A percentile compares a stretch with the other conserved stretches of the same genome.
These are phyloP conservation scores for Scenedesmus sp. DNA, from an alignment of 163 green algal genomes.

Conservation along the genomic window DNA sequence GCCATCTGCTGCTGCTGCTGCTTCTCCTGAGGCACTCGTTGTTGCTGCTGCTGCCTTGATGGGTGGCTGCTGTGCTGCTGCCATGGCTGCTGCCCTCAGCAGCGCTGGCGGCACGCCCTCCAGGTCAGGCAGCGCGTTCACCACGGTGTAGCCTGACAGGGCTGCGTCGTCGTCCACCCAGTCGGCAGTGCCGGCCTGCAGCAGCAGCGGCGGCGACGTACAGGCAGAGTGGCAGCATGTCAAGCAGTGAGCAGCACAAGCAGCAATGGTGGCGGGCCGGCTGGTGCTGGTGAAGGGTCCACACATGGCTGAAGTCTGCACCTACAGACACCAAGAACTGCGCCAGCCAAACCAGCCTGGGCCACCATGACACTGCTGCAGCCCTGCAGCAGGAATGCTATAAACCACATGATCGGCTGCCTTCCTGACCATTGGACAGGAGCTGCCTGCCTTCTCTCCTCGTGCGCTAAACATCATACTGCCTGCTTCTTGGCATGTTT, in stretches of 20 bases:
- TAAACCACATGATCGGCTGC: too few relatives aligned
- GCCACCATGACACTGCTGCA: background rate
- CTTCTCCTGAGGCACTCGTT: background rate
- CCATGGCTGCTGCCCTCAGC: slow-evolving; percentile 44
- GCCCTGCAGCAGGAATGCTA: background rate
- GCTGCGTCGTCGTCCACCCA: slow-evolving; percentile 65
- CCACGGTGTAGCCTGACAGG: slow-evolving; percentile 56
- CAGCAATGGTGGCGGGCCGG: background rate
- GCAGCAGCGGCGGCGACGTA: background rate
- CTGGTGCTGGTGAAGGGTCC: too few relatives aligned
- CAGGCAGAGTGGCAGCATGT: background rate
- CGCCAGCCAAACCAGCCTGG: background rate
- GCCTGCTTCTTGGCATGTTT: too few relatives aligned
- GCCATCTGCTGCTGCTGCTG: background rate
- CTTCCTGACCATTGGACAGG: too few relatives aligned
- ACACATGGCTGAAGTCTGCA: too few relatives aligned
- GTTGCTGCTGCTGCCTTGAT: slow-evolving; percentile 26
- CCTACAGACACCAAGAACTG: background rate
- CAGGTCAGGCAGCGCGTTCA: slow-evolving; percentile 67
- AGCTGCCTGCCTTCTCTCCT: too few relatives aligned
- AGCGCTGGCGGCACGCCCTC: slow-evolving; percentile 52
- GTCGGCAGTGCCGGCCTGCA: slow-evolving; percentile 50
- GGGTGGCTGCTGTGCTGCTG: slow-evolving; percentile 17
- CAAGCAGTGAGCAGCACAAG: background rate
- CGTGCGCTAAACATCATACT: too few relatives aligned